Percentiles rank a stretch among this genome's conserved stretches.
Conservation (phyloP, 225 moss, liverwort and hornwort genomes). For the Ulota crispa region DNA sequence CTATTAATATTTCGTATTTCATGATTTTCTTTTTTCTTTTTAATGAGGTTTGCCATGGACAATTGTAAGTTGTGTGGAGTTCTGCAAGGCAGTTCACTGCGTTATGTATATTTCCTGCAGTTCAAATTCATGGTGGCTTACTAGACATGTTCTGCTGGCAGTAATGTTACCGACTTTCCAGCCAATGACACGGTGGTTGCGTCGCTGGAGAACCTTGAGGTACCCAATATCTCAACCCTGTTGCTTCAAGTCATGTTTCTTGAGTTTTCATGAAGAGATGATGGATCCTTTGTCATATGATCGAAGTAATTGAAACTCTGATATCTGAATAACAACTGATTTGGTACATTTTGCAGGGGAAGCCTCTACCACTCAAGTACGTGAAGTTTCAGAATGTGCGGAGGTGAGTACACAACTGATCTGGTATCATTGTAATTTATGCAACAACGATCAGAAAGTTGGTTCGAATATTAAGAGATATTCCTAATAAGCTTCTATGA, state of each 20-base stretch:
- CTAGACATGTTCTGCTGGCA: constrained; percentile 47
- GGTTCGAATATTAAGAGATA: not conserved
- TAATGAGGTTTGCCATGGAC: not conserved
- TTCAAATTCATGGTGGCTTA: constrained; percentile 22
- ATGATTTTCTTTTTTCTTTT: not conserved
- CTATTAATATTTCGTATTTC: not conserved
- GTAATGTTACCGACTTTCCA: constrained; percentile 92
- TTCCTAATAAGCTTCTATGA: not conserved
- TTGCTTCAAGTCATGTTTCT: constrained; percentile 13
- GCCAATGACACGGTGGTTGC: constrained; percentile 70
- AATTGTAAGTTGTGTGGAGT: not conserved
- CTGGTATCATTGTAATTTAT: not conserved
- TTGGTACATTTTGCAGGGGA: constrained; percentile 60
- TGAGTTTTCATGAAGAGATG: not conserved
- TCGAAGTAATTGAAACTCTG: constrained; percentile 4
- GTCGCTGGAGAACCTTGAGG: constrained; percentile 91
- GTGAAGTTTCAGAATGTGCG: constrained; percentile 98
- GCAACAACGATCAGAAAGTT: not conserved
- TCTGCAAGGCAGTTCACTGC: not conserved
- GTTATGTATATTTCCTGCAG: constrained; percentile 8
- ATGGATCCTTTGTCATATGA: not conserved
- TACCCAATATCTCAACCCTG: constrained; percentile 26
- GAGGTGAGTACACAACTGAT: constrained; percentile 54
- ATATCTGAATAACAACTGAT: constrained; percentile 6
- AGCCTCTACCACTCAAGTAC: constrained; percentile 91